Evolutionary conservation across 1,284 basidiomycete genomes (phyloP).

Genomic region (Apiotrichum gracile): DNA sequence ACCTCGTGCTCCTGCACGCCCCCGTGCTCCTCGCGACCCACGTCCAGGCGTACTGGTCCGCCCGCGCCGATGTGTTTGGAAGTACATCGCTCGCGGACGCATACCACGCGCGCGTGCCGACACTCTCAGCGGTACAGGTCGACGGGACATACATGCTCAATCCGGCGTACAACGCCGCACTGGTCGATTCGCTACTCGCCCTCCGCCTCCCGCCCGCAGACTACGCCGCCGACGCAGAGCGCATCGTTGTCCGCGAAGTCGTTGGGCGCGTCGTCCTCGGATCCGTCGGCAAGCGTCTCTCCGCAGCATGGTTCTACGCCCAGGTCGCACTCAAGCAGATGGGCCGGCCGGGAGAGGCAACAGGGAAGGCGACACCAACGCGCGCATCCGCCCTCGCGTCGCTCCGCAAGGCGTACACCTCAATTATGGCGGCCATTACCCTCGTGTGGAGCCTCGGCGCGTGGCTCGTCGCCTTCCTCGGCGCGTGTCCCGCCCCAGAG

Average conservation of each 20-base stretch:
- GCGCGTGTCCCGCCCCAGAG: slow-evolving; percentile 6
- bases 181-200: slow-evolving; percentile 43
- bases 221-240: slow-evolving; percentile 39
- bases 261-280: slow-evolving; percentile 45
- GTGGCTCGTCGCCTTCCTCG: slow-evolving; percentile 13
- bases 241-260: slow-evolving; percentile 46
- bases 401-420: neutral
- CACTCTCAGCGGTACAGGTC: slow-evolving; percentile 3
- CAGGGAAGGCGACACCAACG: neutral
- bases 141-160: slow-evolving; percentile 18
- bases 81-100: slow-evolving; percentile 6
- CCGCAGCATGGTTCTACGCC: slow-evolving; percentile 47
- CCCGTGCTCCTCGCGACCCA: slow-evolving; percentile 28
- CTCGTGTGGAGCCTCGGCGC: slow-evolving; percentile 7
- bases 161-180: slow-evolving; percentile 41
- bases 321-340: slow-evolving; percentile 13
- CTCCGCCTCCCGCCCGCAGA: slow-evolving; percentile 38
- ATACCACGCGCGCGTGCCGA: slow-evolving; percentile 35
- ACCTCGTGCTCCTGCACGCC: slow-evolving; percentile 26
- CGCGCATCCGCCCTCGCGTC: neutral
- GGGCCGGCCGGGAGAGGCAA: neutral
- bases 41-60: slow-evolving; percentile 22
- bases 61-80: slow-evolving; percentile 6
- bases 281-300: slow-evolving; percentile 34
- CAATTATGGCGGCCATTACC: neutral